These are phyloP conservation scores for Capsicum pubescens DNA, from an alignment of 257 asterid genomes.

Conservation along the genomic window DNA sequence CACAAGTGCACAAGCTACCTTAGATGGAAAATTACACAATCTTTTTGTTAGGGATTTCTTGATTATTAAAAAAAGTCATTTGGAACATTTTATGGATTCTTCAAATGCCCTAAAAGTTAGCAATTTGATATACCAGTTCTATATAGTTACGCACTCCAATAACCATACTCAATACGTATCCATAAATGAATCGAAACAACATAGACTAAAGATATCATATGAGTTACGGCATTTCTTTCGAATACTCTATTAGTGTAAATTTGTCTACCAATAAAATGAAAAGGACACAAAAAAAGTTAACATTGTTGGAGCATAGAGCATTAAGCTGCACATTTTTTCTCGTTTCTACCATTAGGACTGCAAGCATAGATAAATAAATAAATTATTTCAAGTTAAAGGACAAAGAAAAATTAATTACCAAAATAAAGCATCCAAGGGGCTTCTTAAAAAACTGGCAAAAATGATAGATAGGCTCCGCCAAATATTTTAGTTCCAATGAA, in stretches of 20 bases:
- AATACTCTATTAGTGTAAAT: not conserved
- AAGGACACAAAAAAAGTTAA: not conserved
- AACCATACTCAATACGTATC: no score
- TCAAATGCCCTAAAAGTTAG: not conserved
- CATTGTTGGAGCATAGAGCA: not conserved
- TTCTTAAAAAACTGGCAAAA: conserved; percentile 89
- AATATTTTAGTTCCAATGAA: conserved; percentile 90
- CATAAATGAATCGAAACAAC: not conserved
- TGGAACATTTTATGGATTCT: not conserved
- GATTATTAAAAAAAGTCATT: not conserved
- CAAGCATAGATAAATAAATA: not conserved
- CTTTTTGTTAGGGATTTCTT: not conserved
- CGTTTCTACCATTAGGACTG: not conserved
- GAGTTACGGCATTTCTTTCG: not conserved
- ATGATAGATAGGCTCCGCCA: conserved; percentile 94
- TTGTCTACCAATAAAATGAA: not conserved
- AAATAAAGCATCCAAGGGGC: conserved; percentile 90
- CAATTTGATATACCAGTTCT: not conserved
- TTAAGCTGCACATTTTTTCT: not conserved
- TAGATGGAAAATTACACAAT: not conserved
- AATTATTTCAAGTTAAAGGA: conserved; percentile 1
- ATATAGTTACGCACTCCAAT: not conserved
- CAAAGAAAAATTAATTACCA: conserved; percentile 51
- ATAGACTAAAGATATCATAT: not conserved
- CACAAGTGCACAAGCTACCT: not conserved